Conservation (phyloP, 805 yeast genomes). For the Saccharomycopsis sp. region DNA sequence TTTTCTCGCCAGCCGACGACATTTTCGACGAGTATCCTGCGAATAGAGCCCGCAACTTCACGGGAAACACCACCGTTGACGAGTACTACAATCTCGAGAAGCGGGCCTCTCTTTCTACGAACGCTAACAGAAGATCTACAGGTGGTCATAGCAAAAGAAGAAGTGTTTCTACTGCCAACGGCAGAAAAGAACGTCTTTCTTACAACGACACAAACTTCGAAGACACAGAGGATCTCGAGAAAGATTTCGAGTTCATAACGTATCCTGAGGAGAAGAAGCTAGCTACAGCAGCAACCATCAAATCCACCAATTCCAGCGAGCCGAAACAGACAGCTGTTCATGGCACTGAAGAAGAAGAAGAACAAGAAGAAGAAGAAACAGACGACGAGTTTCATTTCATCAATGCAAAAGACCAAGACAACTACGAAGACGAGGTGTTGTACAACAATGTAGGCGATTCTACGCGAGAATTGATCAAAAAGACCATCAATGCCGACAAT, state of each 20-base stretch:
- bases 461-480: constrained; percentile 13
- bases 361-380: neutral
- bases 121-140: neutral
- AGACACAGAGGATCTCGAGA: constrained; percentile 18
- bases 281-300: neutral
- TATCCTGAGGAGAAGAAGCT: constrained; percentile 4
- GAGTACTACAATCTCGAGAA: neutral
- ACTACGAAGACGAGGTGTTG: constrained; percentile 5
- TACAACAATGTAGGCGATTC: constrained; percentile 16
- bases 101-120: neutral
- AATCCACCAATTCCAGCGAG: neutral
- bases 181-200: neutral
- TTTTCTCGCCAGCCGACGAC: constrained; percentile 14
- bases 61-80: constrained; percentile 7
- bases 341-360: constrained; percentile 1
- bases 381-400: neutral
- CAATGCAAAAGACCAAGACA: neutral
- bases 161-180: neutral
- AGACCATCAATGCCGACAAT: constrained; percentile 10
- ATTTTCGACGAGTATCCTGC: constrained; percentile 4
- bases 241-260: constrained; percentile 16
- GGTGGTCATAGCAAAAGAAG: neutral
- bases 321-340: too few species aligned
- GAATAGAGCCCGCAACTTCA: constrained; percentile 9
- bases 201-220: constrained; percentile 3